phyloP scores from a whole-genome alignment of 257 asterid genomes.

The Pogostemon cablin region DNA sequence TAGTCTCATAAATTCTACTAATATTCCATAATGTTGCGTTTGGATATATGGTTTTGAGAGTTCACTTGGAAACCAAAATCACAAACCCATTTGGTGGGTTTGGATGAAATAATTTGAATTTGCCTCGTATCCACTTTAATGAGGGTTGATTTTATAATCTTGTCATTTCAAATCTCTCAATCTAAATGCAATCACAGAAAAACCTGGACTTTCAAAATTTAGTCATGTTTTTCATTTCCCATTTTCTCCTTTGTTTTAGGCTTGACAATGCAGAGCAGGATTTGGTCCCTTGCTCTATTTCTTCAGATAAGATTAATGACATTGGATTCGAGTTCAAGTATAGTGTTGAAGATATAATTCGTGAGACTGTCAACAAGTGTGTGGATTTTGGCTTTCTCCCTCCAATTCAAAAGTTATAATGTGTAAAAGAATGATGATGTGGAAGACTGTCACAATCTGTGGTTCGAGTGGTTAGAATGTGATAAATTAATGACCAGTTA shows the following conservation, averaged over 20 bases:
- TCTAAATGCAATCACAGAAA: neutral
- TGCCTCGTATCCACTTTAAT: neutral
- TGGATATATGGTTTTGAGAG: neutral
- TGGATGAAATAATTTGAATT: neutral
- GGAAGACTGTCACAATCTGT: neutral
- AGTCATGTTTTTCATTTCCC: neutral
- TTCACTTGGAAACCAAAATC: neutral
- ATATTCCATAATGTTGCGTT: neutral
- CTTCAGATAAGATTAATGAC: conserved; percentile 68
- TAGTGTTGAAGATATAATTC: conserved; percentile 56
- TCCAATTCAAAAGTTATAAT: neutral
- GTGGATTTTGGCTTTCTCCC: conserved; percentile 50
- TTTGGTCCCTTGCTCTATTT: conserved; percentile 53
- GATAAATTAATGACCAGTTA: too few relatives aligned
- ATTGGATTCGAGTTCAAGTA: conserved; percentile 66
- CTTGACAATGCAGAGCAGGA: conserved; percentile 31
- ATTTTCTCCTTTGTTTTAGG: conserved; percentile 32
- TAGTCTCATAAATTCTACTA: conserved; percentile 16
- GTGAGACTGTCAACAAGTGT: conserved; percentile 50
- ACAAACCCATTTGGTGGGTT: neutral
- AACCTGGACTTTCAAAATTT: neutral
- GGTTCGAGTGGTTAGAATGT: too few relatives aligned
- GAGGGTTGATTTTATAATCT: neutral
- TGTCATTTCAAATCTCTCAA: neutral
- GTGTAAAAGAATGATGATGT: neutral